phyloP scores from a whole-genome alignment of 441 rosid species.

The Brassica balearica region DNA sequence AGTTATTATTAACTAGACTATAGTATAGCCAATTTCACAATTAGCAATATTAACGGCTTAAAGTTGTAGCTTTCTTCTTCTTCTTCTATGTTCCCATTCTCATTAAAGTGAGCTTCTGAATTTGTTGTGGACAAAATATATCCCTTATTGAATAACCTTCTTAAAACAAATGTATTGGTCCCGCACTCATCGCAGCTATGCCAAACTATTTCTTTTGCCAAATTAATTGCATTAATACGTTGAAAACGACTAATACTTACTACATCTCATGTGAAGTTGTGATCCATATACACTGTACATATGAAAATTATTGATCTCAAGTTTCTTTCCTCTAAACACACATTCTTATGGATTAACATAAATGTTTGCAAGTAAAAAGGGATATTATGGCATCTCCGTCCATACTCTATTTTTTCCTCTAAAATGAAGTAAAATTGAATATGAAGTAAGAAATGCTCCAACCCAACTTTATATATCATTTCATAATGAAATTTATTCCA shows the following conservation, averaged over 20 bases:
- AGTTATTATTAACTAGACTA: not conserved
- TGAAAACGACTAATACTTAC: constrained; percentile 33
- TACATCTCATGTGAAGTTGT: constrained; percentile 1
- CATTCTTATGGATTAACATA: not conserved
- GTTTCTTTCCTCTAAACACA: not conserved
- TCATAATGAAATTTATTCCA: no score
- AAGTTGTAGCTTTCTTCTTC: constrained; percentile 6
- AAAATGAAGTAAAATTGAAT: no score
- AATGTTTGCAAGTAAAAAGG: no score
- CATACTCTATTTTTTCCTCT: no score
- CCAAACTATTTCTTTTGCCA: not conserved
- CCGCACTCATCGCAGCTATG: not conserved
- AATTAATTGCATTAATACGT: constrained; percentile 21
- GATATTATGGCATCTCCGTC: no score
- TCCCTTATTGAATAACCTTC: constrained; percentile 14
- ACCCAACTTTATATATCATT: no score
- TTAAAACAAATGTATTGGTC: constrained; percentile 21
- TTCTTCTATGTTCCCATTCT: constrained; percentile 27
- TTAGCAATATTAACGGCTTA: not conserved
- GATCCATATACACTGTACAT: constrained; percentile 15
- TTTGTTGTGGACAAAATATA: constrained; percentile 10
- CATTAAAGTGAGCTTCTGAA: constrained; percentile 26
- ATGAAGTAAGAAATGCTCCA: no score
- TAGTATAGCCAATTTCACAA: constrained; percentile 1
- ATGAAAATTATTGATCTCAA: not conserved